Evolutionary conservation across 2,329 filamentous ascomycete genomes (phyloP).

Genomic region (Leptodontidium sp.): DNA sequence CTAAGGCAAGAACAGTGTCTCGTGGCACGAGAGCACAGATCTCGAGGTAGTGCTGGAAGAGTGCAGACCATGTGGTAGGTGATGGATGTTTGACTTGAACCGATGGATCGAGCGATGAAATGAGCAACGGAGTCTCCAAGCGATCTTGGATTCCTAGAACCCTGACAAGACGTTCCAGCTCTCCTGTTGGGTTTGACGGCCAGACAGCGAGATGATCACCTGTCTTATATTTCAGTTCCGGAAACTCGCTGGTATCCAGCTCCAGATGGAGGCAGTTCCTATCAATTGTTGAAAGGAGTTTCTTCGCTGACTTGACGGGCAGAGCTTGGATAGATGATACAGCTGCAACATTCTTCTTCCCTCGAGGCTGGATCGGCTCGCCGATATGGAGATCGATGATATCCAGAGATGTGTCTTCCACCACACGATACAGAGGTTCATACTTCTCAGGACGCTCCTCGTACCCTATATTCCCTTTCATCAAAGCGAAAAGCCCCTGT

Average conservation of each 20-base stretch:
- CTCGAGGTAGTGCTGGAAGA: constrained; percentile 57
- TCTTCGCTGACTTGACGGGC: constrained; percentile 19
- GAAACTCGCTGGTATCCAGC: constrained; percentile 31
- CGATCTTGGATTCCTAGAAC: constrained; percentile 26
- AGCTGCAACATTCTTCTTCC: constrained; percentile 7
- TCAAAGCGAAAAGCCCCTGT: constrained; percentile 27
- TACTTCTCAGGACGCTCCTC: constrained; percentile 28
- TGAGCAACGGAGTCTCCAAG: constrained; percentile 24
- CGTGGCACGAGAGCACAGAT: constrained; percentile 53
- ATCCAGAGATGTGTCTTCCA: constrained; percentile 32
- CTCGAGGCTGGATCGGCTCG: constrained; percentile 28
- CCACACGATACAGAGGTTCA: constrained; percentile 27
- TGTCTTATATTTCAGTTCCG: constrained; percentile 41
- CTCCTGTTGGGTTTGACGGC: constrained; percentile 36
- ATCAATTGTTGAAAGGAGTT: constrained; percentile 32
- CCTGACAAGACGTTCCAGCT: constrained; percentile 31
- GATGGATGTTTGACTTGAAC: constrained; percentile 31
- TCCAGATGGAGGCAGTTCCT: constrained; percentile 40
- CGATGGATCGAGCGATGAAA: constrained; percentile 25
- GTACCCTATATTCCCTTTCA: constrained; percentile 21
- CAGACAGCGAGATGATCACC: constrained; percentile 41
- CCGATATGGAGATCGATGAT: constrained; percentile 35
- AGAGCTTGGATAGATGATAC: constrained; percentile 30
- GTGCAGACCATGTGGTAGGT: constrained; percentile 44
- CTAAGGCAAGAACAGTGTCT: constrained; percentile 49